Evolutionary conservation across 225 moss, liverwort and hornwort genomes (phyloP).

Genomic region (Ulota crispa): DNA sequence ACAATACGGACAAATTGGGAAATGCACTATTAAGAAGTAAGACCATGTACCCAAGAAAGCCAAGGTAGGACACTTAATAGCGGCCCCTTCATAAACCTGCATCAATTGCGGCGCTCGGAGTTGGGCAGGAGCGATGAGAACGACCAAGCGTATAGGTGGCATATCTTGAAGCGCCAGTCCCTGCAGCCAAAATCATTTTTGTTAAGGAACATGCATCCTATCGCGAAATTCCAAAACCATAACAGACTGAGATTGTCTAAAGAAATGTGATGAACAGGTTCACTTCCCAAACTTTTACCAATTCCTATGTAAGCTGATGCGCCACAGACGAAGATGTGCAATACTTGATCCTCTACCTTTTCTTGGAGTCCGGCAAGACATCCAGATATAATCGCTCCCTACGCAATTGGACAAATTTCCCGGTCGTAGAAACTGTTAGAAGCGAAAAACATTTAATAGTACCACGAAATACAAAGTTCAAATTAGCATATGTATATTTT

Average conservation of each 20-base stretch:
- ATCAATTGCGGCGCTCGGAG: constrained; percentile 55
- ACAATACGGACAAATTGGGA: not conserved
- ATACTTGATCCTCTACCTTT: constrained; percentile 43
- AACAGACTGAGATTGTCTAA: not conserved
- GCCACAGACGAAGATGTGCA: not conserved
- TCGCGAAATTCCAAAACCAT: not conserved
- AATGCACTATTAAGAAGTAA: not conserved
- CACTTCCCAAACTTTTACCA: not conserved
- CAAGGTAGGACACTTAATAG: constrained; percentile 61
- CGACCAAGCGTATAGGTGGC: constrained; percentile 60
- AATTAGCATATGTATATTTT: not conserved
- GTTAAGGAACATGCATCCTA: not conserved
- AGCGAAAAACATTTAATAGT: not conserved
- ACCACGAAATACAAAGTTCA: not conserved
- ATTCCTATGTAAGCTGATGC: constrained; percentile 1
- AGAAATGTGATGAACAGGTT: not conserved
- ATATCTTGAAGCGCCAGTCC: constrained; percentile 65
- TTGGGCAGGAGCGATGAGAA: constrained; percentile 64
- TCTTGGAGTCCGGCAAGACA: constrained; percentile 65
- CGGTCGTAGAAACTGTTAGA: not conserved
- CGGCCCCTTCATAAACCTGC: constrained; percentile 49
- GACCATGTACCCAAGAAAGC: constrained; percentile 54
- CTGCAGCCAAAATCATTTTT: constrained; percentile 31
- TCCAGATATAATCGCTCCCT: constrained; percentile 67
- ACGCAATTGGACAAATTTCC: constrained; percentile 16